phyloP scores from a whole-genome alignment of 345 rosid species.

The Iberis pinnata region DNA sequence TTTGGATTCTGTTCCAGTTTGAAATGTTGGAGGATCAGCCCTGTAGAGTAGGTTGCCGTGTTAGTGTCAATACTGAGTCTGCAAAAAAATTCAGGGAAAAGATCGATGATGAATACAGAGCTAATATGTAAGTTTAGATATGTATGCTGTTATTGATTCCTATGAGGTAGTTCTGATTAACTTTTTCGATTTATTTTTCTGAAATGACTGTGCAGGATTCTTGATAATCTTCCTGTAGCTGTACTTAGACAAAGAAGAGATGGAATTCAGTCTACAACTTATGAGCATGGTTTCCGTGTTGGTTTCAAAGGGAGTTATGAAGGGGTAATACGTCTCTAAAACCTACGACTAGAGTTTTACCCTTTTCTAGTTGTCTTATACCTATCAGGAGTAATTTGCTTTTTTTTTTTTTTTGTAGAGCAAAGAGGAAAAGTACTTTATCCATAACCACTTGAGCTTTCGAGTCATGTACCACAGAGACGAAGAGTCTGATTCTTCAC shows the following conservation, averaged over 20 bases:
- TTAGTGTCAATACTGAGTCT: conserved; percentile 53
- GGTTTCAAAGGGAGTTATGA: conserved; percentile 94
- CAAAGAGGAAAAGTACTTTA: conserved; percentile 91
- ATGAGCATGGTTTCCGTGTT: conserved; percentile 91
- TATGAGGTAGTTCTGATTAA: no score
- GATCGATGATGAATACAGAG: conserved; percentile 89
- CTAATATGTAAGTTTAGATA: conserved; percentile 90
- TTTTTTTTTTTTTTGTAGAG: conserved; percentile 48
- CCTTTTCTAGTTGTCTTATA: conserved; percentile 2
- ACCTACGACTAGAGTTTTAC: conserved; percentile 14
- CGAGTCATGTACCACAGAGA: conserved; percentile 92
- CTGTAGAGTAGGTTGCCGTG: conserved; percentile 66
- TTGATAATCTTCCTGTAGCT: conserved; percentile 98
- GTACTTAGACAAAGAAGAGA: conserved; percentile 90
- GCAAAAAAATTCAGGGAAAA: conserved; percentile 90
- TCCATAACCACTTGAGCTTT: conserved; percentile 90
- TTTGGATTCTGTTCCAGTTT: conserved; percentile 42
- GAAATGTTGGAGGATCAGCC: conserved; percentile 82
- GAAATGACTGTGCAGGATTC: conserved; percentile 58
- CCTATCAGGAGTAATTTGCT: conserved; percentile 9
- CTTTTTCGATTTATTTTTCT: no score
- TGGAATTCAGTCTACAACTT: conserved; percentile 73
- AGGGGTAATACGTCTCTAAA: conserved; percentile 47
- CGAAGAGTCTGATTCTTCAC: conserved; percentile 65
- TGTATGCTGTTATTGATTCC: no score